Conservation (phyloP, 2,329 filamentous ascomycete species). For the Colletotrichum theobromicola region DNA sequence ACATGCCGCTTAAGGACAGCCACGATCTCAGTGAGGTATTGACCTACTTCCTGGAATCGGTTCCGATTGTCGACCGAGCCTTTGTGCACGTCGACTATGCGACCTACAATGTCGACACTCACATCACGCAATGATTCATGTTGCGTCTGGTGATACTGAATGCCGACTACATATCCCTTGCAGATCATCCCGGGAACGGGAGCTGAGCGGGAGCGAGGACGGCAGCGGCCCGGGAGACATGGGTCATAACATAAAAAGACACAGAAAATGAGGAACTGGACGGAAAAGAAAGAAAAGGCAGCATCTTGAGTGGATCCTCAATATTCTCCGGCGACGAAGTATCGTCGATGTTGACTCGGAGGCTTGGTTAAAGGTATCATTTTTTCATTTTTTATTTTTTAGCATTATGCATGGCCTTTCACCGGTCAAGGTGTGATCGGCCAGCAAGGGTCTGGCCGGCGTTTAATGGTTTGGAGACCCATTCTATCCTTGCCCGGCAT, state of each 20-base stretch:
- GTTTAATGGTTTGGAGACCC: not conserved
- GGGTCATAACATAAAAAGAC: not conserved
- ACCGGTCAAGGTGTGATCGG: not conserved
- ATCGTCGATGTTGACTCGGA: not conserved
- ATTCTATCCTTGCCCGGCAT: not conserved
- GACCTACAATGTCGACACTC: slow-evolving; percentile 65
- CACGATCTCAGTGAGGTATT: slow-evolving; percentile 80
- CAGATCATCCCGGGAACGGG: not conserved
- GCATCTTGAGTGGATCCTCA: not conserved
- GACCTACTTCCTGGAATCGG: slow-evolving; percentile 84
- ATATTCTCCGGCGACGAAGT: not conserved
- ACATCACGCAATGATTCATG: slow-evolving; percentile 51
- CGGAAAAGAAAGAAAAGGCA: not conserved
- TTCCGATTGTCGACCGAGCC: slow-evolving; percentile 77
- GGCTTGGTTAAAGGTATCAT: not conserved
- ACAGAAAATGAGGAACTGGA: not conserved
- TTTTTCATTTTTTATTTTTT: not conserved
- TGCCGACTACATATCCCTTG: not conserved
- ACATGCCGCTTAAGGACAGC: slow-evolving; percentile 76
- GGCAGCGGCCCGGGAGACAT: not conserved
- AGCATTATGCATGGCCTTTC: not conserved
- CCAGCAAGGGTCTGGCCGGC: not conserved
- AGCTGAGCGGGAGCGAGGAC: not conserved
- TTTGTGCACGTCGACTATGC: slow-evolving; percentile 73
- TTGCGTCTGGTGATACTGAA: not conserved